A percentile compares a stretch with the other conserved stretches of the same genome.
Conservation (phyloP, 306 rosid species). For the Pueraria montana region DNA sequence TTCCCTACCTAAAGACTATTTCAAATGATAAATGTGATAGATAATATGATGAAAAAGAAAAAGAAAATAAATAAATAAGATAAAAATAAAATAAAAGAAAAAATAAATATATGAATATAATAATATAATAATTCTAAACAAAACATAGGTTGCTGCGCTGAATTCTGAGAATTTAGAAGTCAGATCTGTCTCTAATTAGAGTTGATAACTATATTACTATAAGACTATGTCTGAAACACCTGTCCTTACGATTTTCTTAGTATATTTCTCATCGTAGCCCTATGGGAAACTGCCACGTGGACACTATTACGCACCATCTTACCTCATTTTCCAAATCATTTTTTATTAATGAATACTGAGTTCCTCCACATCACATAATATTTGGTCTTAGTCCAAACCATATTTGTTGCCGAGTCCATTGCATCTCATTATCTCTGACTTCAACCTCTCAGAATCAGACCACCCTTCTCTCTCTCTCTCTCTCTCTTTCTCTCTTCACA, state of each 20-base stretch:
- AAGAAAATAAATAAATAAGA: no score
- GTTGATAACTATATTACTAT: not conserved
- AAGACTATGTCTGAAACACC: conserved; percentile 42
- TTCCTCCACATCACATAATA: not conserved
- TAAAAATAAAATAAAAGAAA: no score
- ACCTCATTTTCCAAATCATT: conserved; percentile 57
- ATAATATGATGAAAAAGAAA: no score
- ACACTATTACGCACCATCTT: conserved; percentile 65
- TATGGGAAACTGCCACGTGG: conserved; percentile 44
- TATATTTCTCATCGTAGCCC: not conserved
- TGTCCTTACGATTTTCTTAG: conserved; percentile 17
- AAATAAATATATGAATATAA: no score
- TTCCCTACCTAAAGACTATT: no score
- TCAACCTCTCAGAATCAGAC: conserved; percentile 13
- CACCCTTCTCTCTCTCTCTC: conserved; percentile 30
- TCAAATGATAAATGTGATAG: no score
- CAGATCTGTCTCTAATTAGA: not conserved
- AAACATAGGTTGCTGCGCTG: not conserved
- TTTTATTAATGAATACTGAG: not conserved
- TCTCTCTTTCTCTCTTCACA: no score
- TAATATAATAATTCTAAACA: no score
- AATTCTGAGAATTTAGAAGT: conserved; percentile 18
- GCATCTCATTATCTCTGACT: conserved; percentile 58
- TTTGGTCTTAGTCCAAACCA: conserved; percentile 74
- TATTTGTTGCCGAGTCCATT: conserved; percentile 69